Base-by-base conservation (phyloP, 306 rosid species). In the Hippophae rhamnoides region DNA sequence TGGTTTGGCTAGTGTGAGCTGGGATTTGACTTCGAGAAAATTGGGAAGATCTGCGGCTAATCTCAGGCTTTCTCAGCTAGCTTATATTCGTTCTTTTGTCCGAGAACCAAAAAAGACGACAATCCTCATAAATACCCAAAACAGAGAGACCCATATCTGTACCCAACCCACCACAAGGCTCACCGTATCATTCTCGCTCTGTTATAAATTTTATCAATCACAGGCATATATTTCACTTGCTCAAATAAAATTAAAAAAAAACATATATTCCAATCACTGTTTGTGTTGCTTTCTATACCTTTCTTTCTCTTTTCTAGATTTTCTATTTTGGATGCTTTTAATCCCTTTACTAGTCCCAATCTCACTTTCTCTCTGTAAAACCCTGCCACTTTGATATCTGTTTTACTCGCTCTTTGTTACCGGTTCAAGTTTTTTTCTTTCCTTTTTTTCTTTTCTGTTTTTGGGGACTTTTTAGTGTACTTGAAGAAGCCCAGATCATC, bases 61-160 rank as follows among this genome's bases (percentile, higher is more conserved):
- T 18, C 38, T 2, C 38, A 27, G 38, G 38, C 38, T 18, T 18
- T 27, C 38, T 27, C 38, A 27, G 38, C 38, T 27, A 27, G 38
- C 38, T 27, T 27, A 0, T 27, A 3, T 27, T 27, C 4, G 38
- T 27, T 27, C 68, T 69, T 74, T 74, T 78, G 74, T 80, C 81
- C 56, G 44, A n/a, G 54, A 64, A 57, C 63, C 69, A 70, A 67
- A 75, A 66, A 75, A 64, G 72, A 63, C 73, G 23, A 65, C 78
- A 52, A 52, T 47, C 73, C 54, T 50, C 76, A 59, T 55, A 58
- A 45, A 66, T 13, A 50, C 59, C 63, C 78, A 61, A 65, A 70
- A 51, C 55, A 27, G 38, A 58, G 67, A 60, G 53, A 55, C 70
- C 47, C 47, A 11, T 44, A 27, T 12, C 52, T 13, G 11, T 10